phyloP scores from a whole-genome alignment of 2,329 filamentous ascomycete genomes.

The Pseudogymnoascus pannorum region DNA sequence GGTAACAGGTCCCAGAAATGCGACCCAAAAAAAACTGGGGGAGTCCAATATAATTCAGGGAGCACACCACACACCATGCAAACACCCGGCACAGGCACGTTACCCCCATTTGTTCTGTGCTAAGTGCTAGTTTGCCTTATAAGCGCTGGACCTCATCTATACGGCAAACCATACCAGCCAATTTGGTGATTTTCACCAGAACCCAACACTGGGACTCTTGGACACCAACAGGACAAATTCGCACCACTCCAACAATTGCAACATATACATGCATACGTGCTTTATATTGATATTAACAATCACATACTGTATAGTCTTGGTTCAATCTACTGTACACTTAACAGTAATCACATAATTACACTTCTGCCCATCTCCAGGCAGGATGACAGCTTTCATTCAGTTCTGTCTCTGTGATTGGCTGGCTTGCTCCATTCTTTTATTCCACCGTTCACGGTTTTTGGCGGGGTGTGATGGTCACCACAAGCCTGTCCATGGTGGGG shows the following conservation, averaged over 20 bases:
- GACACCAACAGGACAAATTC: background rate
- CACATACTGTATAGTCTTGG: background rate
- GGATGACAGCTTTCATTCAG: background rate
- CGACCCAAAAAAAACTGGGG: background rate
- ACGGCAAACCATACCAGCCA: background rate
- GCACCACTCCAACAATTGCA: background rate
- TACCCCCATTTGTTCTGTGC: background rate
- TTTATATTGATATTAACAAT: no score
- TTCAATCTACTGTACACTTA: background rate
- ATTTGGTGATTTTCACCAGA: background rate
- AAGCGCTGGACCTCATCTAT: background rate
- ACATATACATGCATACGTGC: no score
- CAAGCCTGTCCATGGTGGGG: background rate
- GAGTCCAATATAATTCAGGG: background rate
- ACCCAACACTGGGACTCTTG: no score
- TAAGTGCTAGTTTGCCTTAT: background rate
- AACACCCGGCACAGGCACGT: no score
- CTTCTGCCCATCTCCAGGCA: background rate
- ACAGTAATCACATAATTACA: background rate
- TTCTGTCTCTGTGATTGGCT: background rate
- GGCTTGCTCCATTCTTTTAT: background rate
- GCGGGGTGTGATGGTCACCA: conserved; percentile 1
- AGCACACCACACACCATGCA: background rate
- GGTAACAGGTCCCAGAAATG: background rate
- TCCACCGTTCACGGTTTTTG: background rate